Conservation (phyloP, 805 yeast species). For the Myxozyma udenii region DNA sequence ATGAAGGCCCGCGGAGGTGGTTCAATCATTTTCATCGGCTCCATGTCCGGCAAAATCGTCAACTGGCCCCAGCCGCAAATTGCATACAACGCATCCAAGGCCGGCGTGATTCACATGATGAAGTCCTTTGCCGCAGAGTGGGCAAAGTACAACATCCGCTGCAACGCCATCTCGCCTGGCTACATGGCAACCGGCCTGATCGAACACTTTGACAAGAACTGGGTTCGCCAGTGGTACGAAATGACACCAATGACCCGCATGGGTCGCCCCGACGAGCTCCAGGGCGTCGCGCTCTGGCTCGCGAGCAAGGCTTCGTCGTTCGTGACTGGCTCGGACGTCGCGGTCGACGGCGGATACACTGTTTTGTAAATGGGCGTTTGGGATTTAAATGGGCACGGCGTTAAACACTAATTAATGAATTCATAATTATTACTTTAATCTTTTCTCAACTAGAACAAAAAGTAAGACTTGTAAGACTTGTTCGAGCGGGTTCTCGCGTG, state of each 20-base stretch:
- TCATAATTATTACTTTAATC: too few species aligned
- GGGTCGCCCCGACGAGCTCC: conserved; percentile 82
- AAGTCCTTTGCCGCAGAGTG: conserved; percentile 66
- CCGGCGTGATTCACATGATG: conserved; percentile 63
- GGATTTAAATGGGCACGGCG: too few species aligned
- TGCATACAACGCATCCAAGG: conserved; percentile 69
- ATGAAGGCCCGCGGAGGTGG: conserved; percentile 60
- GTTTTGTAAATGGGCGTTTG: conserved; percentile 78
- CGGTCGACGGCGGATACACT: conserved; percentile 84
- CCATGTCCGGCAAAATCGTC: conserved; percentile 67
- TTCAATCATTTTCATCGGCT: conserved; percentile 62
- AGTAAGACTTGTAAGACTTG: too few species aligned
- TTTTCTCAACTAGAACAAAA: too few species aligned
- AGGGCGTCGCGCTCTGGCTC: conserved; percentile 71
- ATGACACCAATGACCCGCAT: conserved; percentile 55
- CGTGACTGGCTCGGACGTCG: conserved; percentile 79
- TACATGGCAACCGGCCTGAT: conserved; percentile 63
- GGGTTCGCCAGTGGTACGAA: conserved; percentile 54
- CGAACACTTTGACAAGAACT: conserved; percentile 46
- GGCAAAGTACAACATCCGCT: conserved; percentile 65
- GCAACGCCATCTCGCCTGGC: conserved; percentile 65
- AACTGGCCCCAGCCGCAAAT: conserved; percentile 70
- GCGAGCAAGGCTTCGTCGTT: conserved; percentile 72
- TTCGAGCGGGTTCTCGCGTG: too few species aligned
- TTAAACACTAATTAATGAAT: too few species aligned